phyloP scores from a whole-genome alignment of 2,329 filamentous ascomycete genomes.

The Cytospora schulzeri region DNA sequence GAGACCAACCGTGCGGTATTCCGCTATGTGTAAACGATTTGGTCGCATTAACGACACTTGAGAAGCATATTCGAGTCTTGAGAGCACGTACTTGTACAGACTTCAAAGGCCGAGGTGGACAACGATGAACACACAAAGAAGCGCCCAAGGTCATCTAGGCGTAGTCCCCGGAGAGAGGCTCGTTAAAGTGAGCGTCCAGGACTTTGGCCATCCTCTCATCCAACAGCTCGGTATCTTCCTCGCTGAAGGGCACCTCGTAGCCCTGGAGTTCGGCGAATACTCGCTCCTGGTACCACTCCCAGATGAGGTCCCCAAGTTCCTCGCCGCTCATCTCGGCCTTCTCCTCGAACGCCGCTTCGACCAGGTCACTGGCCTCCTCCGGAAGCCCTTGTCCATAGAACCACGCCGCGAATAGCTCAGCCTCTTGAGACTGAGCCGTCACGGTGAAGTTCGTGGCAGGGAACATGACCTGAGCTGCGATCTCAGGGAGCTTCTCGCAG shows the following conservation, averaged over 20 bases:
- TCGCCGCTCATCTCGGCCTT: background rate
- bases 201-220: background rate
- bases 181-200: background rate
- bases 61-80: background rate
- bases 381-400: background rate
- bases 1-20: no score
- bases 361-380: background rate
- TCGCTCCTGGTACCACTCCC: background rate
- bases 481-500: background rate
- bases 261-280: background rate
- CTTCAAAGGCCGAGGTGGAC: background rate
- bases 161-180: background rate
- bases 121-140: background rate
- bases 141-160: background rate
- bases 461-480: background rate
- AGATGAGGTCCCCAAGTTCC: background rate
- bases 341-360: background rate
- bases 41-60: no score
- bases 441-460: background rate
- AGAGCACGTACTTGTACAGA: background rate
- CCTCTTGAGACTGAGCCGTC: background rate
- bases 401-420: background rate
- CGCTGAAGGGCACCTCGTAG: background rate
- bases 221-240: background rate
- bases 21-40: no score